These are phyloP conservation scores for Grosmannia clavigera DNA, from an alignment of 2,329 filamentous ascomycete genomes.

Conservation along the genomic window DNA sequence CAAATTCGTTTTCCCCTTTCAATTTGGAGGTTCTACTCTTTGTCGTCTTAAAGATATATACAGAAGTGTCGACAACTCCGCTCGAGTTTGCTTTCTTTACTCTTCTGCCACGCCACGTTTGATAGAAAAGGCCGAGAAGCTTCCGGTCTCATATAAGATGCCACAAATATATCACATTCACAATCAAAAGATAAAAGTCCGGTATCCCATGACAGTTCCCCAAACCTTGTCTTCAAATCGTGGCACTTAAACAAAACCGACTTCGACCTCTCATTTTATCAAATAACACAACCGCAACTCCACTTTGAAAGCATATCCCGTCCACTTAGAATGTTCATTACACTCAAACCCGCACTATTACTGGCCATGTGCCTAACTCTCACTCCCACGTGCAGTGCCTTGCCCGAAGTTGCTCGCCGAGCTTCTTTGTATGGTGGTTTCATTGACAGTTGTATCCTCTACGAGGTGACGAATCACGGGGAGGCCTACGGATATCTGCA, in stretches of 20 bases:
- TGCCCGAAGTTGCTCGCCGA: neutral
- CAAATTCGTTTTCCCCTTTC: no score
- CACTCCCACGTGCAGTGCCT: neutral
- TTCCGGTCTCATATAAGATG: neutral
- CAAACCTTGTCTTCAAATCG: neutral
- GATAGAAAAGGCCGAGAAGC: neutral
- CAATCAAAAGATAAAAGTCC: no score
- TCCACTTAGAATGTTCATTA: neutral
- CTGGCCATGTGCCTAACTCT: neutral
- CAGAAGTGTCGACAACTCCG: neutral
- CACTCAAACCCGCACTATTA: neutral
- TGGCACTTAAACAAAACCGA: neutral
- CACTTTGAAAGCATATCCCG: neutral
- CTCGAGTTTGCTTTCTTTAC: neutral
- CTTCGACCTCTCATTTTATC: no score
- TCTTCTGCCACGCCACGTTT: neutral
- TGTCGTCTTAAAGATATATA: neutral
- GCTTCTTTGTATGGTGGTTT: neutral
- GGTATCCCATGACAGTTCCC: neutral
- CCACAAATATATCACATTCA: no score
- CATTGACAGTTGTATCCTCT: constrained; percentile 2
- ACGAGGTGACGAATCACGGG: neutral
- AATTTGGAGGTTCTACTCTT: no score
- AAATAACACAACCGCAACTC: no score
- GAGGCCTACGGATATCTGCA: constrained; percentile 2